phyloP scores from a whole-genome alignment of 2,329 filamentous ascomycete genomes.

The Trichoderma harzianum region DNA sequence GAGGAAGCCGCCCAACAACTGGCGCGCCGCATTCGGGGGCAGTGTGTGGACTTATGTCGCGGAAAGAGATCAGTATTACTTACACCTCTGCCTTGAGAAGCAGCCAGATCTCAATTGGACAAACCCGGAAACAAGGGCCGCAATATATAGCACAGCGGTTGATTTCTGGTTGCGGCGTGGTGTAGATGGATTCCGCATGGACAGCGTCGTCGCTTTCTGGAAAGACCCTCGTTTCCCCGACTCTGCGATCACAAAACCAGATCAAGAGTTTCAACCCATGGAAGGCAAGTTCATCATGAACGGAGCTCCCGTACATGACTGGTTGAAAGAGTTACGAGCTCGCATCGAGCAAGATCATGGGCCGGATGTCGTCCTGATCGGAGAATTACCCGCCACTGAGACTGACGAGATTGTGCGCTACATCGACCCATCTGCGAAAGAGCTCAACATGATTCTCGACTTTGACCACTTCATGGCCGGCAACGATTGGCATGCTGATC shows the following conservation, averaged over 20 bases:
- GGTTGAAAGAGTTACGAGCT: not conserved
- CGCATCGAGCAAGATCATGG: not conserved
- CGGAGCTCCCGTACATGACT: not conserved
- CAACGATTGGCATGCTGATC: not conserved
- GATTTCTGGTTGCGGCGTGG: slow-evolving; percentile 64
- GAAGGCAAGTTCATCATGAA: not conserved
- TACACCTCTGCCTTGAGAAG: slow-evolving; percentile 58
- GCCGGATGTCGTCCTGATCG: not conserved
- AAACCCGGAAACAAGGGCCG: slow-evolving; percentile 53
- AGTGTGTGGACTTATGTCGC: slow-evolving; percentile 37
- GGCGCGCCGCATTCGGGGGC: slow-evolving; percentile 39
- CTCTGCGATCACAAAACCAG: not conserved
- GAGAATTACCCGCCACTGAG: not conserved
- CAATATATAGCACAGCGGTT: slow-evolving; percentile 53
- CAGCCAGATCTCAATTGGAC: slow-evolving; percentile 71
- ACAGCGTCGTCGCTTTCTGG: slow-evolving; percentile 42
- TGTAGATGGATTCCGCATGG: slow-evolving; percentile 56
- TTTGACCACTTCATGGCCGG: not conserved
- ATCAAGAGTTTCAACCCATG: not conserved
- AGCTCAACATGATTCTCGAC: slow-evolving; percentile 27
- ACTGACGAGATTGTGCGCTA: not conserved
- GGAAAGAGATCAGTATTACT: slow-evolving; percentile 41
- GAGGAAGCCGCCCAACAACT: slow-evolving; percentile 42
- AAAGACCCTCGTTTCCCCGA: not conserved
- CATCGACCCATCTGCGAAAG: not conserved